These are phyloP conservation scores for Mycosphaerella sp. DNA, from an alignment of 2,329 filamentous ascomycete species.

Conservation along the genomic window DNA sequence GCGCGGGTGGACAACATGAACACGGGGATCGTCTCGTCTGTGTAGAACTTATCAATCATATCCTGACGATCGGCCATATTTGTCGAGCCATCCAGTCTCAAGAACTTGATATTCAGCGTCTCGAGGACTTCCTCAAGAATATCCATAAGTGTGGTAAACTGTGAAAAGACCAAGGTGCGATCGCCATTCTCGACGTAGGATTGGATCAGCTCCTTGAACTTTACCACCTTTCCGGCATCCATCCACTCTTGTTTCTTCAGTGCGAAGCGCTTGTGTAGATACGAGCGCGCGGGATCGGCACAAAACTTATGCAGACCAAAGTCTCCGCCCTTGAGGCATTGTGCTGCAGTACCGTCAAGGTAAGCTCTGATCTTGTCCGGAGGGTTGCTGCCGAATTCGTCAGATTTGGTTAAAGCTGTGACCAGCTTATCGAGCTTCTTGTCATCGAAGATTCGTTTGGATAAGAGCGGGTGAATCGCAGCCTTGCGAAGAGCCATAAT, in stretches of 20 bases:
- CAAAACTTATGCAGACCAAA: slow-evolving; percentile 57
- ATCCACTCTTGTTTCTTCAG: slow-evolving; percentile 59
- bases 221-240: slow-evolving; percentile 71
- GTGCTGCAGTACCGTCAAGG: slow-evolving; percentile 61
- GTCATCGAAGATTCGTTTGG: slow-evolving; percentile 73
- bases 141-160: slow-evolving; percentile 87
- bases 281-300: slow-evolving; percentile 42
- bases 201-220: slow-evolving; percentile 66
- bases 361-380: slow-evolving; percentile 47
- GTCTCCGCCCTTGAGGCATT: slow-evolving; percentile 69
- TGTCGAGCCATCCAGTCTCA: slow-evolving; percentile 80
- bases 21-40: slow-evolving; percentile 69
- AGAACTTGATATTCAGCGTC: slow-evolving; percentile 65
- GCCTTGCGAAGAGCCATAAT: slow-evolving; percentile 91
- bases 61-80: slow-evolving; percentile 76
- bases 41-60: slow-evolving; percentile 80
- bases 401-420: slow-evolving; percentile 25
- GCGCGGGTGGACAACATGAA: slow-evolving; percentile 92
- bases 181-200: slow-evolving; percentile 74
- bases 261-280: slow-evolving; percentile 48
- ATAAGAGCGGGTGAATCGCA: slow-evolving; percentile 83
- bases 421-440: slow-evolving; percentile 66
- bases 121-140: slow-evolving; percentile 79
- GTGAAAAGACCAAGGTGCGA: slow-evolving; percentile 82
- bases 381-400: slow-evolving; percentile 32